These are phyloP conservation scores for Boletus vinaceobasis DNA, from an alignment of 768 basidiomycete species.

Conservation along the genomic window DNA sequence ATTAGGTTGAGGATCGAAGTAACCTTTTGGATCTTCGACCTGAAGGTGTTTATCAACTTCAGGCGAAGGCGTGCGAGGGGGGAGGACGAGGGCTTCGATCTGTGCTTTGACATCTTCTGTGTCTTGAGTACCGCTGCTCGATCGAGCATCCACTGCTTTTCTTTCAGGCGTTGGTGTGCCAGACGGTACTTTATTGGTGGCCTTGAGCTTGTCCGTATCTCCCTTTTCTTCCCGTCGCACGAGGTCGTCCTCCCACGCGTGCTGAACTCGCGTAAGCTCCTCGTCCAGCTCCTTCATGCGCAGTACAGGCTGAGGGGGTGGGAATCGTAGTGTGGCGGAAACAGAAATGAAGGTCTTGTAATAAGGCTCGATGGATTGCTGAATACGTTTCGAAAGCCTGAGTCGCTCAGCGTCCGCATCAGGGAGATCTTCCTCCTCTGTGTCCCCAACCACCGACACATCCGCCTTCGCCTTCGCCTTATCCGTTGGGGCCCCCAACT, in stretches of 20 bases:
- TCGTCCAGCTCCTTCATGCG: constrained; percentile 89
- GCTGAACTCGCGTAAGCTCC: constrained; percentile 63
- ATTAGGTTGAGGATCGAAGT: constrained; percentile 41
- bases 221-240: constrained; percentile 69
- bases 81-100: constrained; percentile 51
- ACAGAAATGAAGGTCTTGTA: constrained; percentile 86
- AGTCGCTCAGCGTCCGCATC: constrained; percentile 71
- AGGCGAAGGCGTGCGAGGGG: constrained; percentile 40
- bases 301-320: constrained; percentile 83
- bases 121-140: constrained; percentile 20
- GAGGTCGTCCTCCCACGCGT: constrained; percentile 85
- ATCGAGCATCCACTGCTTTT: constrained; percentile 8
- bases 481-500: constrained; percentile 17
- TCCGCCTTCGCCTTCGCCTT: constrained; percentile 15
- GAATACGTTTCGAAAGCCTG: constrained; percentile 71
- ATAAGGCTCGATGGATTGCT: constrained; percentile 81
- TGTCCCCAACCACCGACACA: constrained; percentile 23
- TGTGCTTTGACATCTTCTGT: constrained; percentile 61
- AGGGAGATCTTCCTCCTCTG: constrained; percentile 47
- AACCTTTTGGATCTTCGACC: constrained; percentile 35
- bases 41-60: constrained; percentile 25
- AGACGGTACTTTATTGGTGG: constrained; percentile 14
- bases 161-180: constrained; percentile 31
- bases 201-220: constrained; percentile 16
- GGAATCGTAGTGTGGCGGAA: constrained; percentile 88